Evolutionary conservation across 306 rosid genomes (phyloP).

Genomic region (Lupinus albus): DNA sequence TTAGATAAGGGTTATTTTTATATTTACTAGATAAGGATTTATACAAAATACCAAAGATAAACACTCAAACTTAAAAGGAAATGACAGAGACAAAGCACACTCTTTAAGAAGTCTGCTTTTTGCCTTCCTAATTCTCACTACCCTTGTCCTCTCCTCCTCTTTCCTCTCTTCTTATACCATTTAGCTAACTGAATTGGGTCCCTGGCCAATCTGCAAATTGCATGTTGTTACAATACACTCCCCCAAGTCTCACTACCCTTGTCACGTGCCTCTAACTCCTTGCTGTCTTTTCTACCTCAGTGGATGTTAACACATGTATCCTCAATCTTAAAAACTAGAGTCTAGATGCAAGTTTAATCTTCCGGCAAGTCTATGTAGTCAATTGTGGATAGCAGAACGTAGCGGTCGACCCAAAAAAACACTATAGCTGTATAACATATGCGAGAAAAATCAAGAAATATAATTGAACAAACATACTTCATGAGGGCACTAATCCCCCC

Average conservation of each 20-base stretch:
- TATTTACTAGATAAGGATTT: neutral
- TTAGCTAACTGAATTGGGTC: neutral
- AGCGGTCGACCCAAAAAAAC: too few species aligned
- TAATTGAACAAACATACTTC: slow-evolving; percentile 12
- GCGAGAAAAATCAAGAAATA: slow-evolving; percentile 3
- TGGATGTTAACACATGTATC: slow-evolving; percentile 14
- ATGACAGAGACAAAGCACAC: slow-evolving; percentile 2
- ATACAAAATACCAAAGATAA: neutral
- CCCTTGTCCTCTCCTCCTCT: neutral
- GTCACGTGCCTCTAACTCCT: neutral
- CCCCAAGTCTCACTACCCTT: neutral
- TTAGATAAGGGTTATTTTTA: neutral
- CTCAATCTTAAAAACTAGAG: slow-evolving; percentile 17
- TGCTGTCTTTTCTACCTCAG: neutral
- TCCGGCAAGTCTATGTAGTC: too few species aligned
- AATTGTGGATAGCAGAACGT: too few species aligned
- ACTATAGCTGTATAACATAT: too few species aligned
- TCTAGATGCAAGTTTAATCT: slow-evolving; percentile 2
- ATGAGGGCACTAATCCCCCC: neutral
- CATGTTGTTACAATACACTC: neutral
- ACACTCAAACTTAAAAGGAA: neutral
- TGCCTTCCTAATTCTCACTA: slow-evolving; percentile 12
- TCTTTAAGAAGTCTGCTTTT: slow-evolving; percentile 19
- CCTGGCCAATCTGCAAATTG: neutral
- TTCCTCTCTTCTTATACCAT: slow-evolving; percentile 9